Percentiles rank a stretch among this genome's conserved stretches.
Evolutionary conservation across 768 basidiomycete species (phyloP).

Genomic region (Leccinellum albellum): DNA sequence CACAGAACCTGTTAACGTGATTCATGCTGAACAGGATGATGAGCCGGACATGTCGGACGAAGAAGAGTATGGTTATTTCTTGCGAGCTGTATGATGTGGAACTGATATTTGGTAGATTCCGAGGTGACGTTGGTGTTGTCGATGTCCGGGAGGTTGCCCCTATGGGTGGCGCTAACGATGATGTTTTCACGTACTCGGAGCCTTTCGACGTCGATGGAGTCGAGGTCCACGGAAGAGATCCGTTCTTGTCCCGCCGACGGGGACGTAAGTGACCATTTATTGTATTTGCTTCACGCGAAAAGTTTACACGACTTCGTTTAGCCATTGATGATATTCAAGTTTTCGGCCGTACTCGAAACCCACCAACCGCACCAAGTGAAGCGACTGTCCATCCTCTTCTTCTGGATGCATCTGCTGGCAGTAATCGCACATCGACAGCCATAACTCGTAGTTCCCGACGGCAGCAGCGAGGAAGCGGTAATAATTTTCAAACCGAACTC

Average conservation of each 20-base stretch:
- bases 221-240: slow-evolving; percentile 42
- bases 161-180: slow-evolving; percentile 36
- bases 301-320: slow-evolving; percentile 16
- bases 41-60: slow-evolving; percentile 66
- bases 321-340: slow-evolving; percentile 55
- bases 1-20: slow-evolving; percentile 51
- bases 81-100: background rate
- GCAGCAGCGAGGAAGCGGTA: slow-evolving; percentile 50
- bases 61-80: slow-evolving; percentile 47
- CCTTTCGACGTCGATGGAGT: slow-evolving; percentile 45
- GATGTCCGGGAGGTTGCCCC: slow-evolving; percentile 33
- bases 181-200: slow-evolving; percentile 54
- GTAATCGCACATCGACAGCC: slow-evolving; percentile 42
- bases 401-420: slow-evolving; percentile 51
- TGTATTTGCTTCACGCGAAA: background rate
- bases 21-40: slow-evolving; percentile 59
- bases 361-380: slow-evolving; percentile 53
- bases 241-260: slow-evolving; percentile 53
- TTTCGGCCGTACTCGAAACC: slow-evolving; percentile 59
- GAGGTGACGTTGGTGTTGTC: slow-evolving; percentile 37
- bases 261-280: slow-evolving; percentile 26
- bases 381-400: slow-evolving; percentile 80
- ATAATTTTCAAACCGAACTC: slow-evolving; percentile 51
- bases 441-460: slow-evolving; percentile 52
- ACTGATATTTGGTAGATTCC: slow-evolving; percentile 34